Percentiles rank a stretch among this genome's conserved stretches.
phyloP scores from a whole-genome alignment of 148 eudicot genomes.

The Fagopyrum esculentum region DNA sequence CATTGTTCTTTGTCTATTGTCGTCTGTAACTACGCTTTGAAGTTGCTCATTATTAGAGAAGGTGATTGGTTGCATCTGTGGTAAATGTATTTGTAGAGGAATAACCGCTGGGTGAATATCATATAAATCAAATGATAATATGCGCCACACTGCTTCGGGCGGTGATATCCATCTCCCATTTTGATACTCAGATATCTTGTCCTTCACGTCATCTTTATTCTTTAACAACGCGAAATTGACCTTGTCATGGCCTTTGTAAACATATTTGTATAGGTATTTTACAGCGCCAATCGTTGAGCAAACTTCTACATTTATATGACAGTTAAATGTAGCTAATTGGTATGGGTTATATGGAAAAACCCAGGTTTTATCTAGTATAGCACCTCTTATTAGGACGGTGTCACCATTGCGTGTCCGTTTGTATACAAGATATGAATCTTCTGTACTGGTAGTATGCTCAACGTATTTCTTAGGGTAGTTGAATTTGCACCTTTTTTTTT shows the following conservation, averaged over 20 bases:
- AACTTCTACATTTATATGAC: neutral
- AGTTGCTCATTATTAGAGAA: neutral
- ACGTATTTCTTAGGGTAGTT: neutral
- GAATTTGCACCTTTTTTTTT: neutral
- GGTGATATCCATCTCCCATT: neutral
- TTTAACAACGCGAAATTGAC: neutral
- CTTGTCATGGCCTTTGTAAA: neutral
- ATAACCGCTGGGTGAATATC: neutral
- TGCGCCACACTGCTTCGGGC: neutral
- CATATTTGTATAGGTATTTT: neutral
- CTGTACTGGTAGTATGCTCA: neutral
- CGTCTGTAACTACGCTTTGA: neutral
- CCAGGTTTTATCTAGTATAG: neutral
- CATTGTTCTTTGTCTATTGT: neutral
- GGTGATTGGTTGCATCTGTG: neutral
- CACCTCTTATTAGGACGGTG: neutral
- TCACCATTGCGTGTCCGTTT: neutral
- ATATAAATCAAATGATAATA: neutral
- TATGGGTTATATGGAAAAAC: neutral
- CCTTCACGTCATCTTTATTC: fast-evolving
- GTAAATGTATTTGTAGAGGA: neutral
- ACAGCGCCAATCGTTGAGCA: neutral
- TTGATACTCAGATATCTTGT: neutral
- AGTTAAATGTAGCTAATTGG: neutral
- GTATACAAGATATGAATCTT: neutral